Evolutionary conservation across 2,329 filamentous ascomycete genomes (phyloP).

Genomic region (Juglanconis sp.): DNA sequence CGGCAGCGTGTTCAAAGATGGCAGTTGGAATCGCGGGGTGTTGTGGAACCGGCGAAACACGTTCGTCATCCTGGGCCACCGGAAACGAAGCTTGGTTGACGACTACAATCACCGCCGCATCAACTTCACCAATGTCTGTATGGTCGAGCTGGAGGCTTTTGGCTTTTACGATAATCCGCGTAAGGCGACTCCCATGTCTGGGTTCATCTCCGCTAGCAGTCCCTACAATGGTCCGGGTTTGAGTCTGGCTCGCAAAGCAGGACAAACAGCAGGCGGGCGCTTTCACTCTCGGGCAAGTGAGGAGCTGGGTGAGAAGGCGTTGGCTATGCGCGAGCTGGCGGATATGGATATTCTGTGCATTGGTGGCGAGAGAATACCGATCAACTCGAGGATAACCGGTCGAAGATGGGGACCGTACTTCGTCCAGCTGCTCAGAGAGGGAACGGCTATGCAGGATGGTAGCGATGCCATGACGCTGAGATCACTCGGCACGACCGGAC

Average conservation of each 20-base stretch:
- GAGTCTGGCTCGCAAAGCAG: slow-evolving; percentile 57
- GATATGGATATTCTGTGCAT: slow-evolving; percentile 97
- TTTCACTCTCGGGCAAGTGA: slow-evolving; percentile 74
- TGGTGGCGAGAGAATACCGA: slow-evolving; percentile 84
- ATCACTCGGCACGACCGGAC: slow-evolving; percentile 48
- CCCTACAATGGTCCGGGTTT: slow-evolving; percentile 57
- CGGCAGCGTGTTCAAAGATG: slow-evolving; percentile 89
- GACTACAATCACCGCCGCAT: slow-evolving; percentile 98
- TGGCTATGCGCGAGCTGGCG: slow-evolving; percentile 77
- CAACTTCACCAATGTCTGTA: slow-evolving; percentile 94
- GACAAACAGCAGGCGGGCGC: slow-evolving; percentile 70
- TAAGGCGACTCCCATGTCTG: slow-evolving; percentile 72
- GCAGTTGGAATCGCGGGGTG: slow-evolving; percentile 95
- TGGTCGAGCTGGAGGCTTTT: slow-evolving; percentile 96
- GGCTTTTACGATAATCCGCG: slow-evolving; percentile 95
- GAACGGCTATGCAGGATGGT: slow-evolving; percentile 67
- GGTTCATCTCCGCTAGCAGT: slow-evolving; percentile 79
- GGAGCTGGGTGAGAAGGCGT: slow-evolving; percentile 77
- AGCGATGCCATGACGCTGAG: slow-evolving; percentile 74
- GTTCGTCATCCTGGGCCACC: slow-evolving; percentile 92
- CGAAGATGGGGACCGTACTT: slow-evolving; percentile 95
- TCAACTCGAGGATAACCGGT: slow-evolving; percentile 86
- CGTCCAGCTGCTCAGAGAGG: slow-evolving; percentile 83
- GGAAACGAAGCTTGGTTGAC: slow-evolving; percentile 89
- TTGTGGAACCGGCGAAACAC: slow-evolving; percentile 91